Conservation (phyloP, 805 yeast species). For the Diddensiella transvaalensis region DNA sequence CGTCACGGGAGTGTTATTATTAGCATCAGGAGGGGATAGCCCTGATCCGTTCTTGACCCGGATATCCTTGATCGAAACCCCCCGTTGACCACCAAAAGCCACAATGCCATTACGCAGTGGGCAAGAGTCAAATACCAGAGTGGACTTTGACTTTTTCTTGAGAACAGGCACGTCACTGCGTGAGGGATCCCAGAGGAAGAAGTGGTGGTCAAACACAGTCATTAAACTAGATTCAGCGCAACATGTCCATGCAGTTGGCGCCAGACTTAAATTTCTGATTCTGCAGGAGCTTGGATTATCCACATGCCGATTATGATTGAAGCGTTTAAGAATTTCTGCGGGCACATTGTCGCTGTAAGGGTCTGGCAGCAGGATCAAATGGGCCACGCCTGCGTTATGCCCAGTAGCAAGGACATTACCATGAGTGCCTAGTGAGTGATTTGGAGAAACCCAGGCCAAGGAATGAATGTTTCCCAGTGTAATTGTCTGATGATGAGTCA, state of each 20-base stretch:
- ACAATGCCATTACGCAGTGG: conserved; percentile 47
- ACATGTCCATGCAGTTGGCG: conserved; percentile 44
- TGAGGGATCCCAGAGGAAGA: conserved; percentile 74
- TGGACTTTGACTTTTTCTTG: conserved; percentile 49
- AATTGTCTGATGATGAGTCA: conserved; percentile 59
- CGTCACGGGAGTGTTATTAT: conserved; percentile 36
- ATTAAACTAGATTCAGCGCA: conserved; percentile 46
- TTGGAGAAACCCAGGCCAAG: conserved; percentile 40
- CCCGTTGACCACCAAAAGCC: conserved; percentile 61
- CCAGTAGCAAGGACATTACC: conserved; percentile 60
- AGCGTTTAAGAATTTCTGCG: conserved; percentile 75
- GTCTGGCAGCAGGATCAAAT: conserved; percentile 66
- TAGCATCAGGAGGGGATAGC: conserved; percentile 40
- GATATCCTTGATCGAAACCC: conserved; percentile 70
- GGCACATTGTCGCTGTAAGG: conserved; percentile 42
- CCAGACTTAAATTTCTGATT: conserved; percentile 37
- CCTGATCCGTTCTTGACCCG: conserved; percentile 47
- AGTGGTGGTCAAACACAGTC: conserved; percentile 61
- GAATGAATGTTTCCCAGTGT: conserved; percentile 51
- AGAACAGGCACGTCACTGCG: conserved; percentile 57
- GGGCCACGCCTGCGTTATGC: conserved; percentile 70
- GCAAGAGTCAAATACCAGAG: conserved; percentile 49
- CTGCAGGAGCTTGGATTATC: conserved; percentile 24
- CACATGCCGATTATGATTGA: conserved; percentile 71
- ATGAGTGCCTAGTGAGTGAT: conserved; percentile 32